Base-by-base conservation (phyloP, 2,329 filamentous ascomycete genomes). In the Cordyceps tenuipes region DNA sequence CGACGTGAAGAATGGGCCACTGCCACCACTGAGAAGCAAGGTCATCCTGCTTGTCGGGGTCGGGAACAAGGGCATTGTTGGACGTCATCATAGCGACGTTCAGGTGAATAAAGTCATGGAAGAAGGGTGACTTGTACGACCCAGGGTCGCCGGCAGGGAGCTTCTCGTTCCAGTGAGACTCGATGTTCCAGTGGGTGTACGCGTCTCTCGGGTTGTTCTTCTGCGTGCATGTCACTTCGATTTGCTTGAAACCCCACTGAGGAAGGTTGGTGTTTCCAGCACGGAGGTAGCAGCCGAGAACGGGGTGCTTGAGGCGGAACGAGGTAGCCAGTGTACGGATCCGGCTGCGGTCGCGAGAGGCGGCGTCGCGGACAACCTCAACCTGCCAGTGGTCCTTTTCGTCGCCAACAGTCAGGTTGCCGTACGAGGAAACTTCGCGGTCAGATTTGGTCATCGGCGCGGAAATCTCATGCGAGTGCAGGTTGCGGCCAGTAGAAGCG, bases 81-180 rank as follows among this genome's bases (percentile, higher is more conserved):
- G 94, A 97, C 3, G 94, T 99, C 93, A 97, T 97, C 94, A 99
- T 99, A 64, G 94, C 94, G 63, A 99, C 94, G 72, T 99, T 99
- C 63, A 97, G 79, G 73, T 99, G 94, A 64, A 99, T 87, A 69
- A 99, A 99, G 75, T 99, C 94, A 71, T 96, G 92, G 70, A 96
- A 81, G 82, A 99, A 99, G 2, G 95, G 94, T 41, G 93, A 97
- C 77, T 90, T 96, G 80, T 97, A 99, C 60, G 90, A 87, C 68
- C 89, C 90, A 59, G 94, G 90, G 74, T 97, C 89, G 67, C 89
- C 88, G 63, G 90, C 85, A 44, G 94, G 93, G 29, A 97, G 83
- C 78, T 88, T 94, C 15, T 97, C 92, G 73, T 99, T 99, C 73
- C 81, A 85, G 75, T 99, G 94, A 60, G 90, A 88, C 78, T 99